phyloP scores from a whole-genome alignment of 2,329 filamentous ascomycete species.

The Ustilaginoidea virens region DNA sequence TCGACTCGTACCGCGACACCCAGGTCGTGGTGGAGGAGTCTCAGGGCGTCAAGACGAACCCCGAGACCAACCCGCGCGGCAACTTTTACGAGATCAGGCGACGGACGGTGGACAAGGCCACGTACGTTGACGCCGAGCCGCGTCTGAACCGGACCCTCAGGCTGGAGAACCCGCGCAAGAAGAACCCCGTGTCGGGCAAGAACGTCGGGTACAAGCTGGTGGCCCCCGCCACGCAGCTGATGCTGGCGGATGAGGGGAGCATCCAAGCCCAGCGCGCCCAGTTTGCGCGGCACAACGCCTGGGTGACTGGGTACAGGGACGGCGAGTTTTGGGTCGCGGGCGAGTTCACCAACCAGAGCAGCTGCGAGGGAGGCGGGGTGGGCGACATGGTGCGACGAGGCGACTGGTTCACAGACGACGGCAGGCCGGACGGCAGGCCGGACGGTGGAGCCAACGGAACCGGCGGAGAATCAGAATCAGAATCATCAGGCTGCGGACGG shows the following conservation, averaged over 20 bases:
- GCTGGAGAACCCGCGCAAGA: conserved; percentile 28
- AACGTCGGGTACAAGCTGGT: conserved; percentile 34
- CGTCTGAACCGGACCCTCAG: conserved; percentile 33
- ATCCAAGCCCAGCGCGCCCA: conserved; percentile 25
- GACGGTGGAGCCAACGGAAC: conserved; percentile 1
- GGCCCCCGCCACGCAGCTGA: conserved; percentile 18
- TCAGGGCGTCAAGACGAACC: conserved; percentile 22
- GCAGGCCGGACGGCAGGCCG: conserved; percentile 6
- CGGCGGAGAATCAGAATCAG: not conserved
- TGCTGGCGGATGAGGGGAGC: conserved; percentile 29
- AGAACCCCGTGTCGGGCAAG: conserved; percentile 32
- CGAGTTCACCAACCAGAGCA: conserved; percentile 34
- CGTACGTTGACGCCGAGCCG: conserved; percentile 37
- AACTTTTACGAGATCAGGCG: conserved; percentile 43
- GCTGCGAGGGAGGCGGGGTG: conserved; percentile 25
- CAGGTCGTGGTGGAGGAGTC: conserved; percentile 28
- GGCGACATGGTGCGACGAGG: conserved; percentile 29
- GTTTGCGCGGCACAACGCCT: conserved; percentile 30
- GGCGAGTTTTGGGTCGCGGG: conserved; percentile 35
- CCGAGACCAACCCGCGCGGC: conserved; percentile 42
- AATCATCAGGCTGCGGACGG: conserved; percentile 1
- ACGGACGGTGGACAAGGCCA: conserved; percentile 26
- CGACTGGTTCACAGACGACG: conserved; percentile 26
- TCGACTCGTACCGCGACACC: conserved; percentile 36
- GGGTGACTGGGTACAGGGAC: conserved; percentile 33